Conservation (phyloP, 106 monocot species). For the Dendrobium nobile region DNA sequence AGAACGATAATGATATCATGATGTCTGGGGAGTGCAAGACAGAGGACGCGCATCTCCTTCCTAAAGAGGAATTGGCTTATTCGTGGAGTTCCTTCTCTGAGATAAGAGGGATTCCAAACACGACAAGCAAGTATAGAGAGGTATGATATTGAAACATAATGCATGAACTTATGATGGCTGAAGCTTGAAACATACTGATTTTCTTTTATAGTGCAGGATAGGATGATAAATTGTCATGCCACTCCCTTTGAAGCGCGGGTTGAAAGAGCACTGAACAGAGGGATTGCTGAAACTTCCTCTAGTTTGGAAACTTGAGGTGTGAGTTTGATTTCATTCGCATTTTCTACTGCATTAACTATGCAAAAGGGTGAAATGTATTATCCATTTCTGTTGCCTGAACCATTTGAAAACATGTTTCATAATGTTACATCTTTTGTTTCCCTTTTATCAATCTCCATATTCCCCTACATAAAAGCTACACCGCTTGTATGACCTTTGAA, state of each 20-base stretch:
- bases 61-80: not conserved
- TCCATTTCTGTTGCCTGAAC: not conserved
- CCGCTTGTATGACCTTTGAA: not conserved
- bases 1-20: not conserved
- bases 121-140: constrained; percentile 15
- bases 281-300: not conserved
- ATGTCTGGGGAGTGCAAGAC: not conserved
- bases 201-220: constrained; percentile 13
- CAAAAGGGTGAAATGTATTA: not conserved
- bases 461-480: not conserved
- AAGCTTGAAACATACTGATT: not conserved
- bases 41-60: not conserved
- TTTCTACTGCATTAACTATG: not conserved
- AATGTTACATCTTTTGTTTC: not conserved
- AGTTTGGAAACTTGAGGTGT: not conserved
- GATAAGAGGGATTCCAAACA: constrained; percentile 12
- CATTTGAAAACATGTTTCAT: not conserved
- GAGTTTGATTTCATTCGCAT: not conserved
- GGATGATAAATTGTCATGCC: constrained; percentile 18
- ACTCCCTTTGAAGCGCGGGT: constrained; percentile 8
- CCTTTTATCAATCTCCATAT: not conserved
- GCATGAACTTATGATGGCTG: not conserved
- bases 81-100: constrained; percentile 10
- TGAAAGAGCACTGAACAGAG: constrained; percentile 6
- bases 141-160: constrained; percentile 5